A percentile compares a stretch with the other conserved stretches of the same genome.
These are phyloP conservation scores for Trichoderma gracile DNA, from an alignment of 2,329 filamentous ascomycete species.

Conservation along the genomic window DNA sequence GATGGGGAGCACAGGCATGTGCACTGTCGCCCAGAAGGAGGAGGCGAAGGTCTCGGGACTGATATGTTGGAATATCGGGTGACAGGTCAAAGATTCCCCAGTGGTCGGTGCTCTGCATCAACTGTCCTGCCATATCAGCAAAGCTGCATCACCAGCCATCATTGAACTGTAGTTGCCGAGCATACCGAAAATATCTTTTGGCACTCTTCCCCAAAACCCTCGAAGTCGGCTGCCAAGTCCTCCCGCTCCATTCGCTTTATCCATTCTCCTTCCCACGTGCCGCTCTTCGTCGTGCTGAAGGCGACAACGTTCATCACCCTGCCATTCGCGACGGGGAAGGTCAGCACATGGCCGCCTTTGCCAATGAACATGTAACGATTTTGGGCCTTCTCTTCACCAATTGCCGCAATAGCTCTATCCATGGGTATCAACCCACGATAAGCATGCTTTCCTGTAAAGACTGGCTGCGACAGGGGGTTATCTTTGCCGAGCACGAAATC, in stretches of 20 bases:
- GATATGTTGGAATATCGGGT: slow-evolving; percentile 24
- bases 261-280: slow-evolving; percentile 11
- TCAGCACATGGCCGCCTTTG: slow-evolving; percentile 12
- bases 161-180: neutral
- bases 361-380: slow-evolving; percentile 21
- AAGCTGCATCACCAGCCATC: neutral
- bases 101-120: slow-evolving; percentile 25
- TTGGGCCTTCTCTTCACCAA: slow-evolving; percentile 14
- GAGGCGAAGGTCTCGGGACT: slow-evolving; percentile 36
- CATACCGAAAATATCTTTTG: slow-evolving; percentile 22
- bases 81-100: slow-evolving; percentile 28
- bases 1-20: slow-evolving; percentile 50
- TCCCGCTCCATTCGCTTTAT: slow-evolving; percentile 13
- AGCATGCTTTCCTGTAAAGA: slow-evolving; percentile 13
- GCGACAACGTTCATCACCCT: slow-evolving; percentile 14
- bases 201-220: slow-evolving; percentile 11
- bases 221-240: neutral
- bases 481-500: slow-evolving; percentile 8
- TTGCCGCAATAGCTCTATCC: slow-evolving; percentile 15
- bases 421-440: slow-evolving; percentile 17
- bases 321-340: slow-evolving; percentile 14
- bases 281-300: slow-evolving; percentile 15
- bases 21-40: slow-evolving; percentile 50
- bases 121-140: slow-evolving; percentile 7
- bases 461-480: neutral